phyloP scores from a whole-genome alignment of 2,329 filamentous ascomycete species.

The Colletotrichum scovillei region DNA sequence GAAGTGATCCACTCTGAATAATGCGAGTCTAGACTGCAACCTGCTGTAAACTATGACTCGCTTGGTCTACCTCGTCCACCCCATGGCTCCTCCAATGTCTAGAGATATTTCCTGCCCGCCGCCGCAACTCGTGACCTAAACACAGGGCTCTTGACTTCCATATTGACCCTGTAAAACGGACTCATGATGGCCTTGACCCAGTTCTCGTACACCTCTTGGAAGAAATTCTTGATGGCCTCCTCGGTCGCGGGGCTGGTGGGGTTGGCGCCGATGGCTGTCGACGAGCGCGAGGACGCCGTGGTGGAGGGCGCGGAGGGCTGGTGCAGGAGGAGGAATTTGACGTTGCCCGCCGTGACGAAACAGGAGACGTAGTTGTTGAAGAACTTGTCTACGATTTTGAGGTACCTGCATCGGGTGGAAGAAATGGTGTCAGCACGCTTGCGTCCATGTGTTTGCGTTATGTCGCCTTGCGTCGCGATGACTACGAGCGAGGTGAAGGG shows the following conservation, averaged over 20 bases:
- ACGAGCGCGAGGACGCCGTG: slow-evolving; percentile 60
- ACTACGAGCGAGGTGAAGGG: no score
- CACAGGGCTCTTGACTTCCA: slow-evolving; percentile 86
- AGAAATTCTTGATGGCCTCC: slow-evolving; percentile 95
- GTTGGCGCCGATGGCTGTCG: slow-evolving; percentile 82
- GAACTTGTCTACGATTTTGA: slow-evolving; percentile 97
- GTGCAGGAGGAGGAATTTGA: slow-evolving; percentile 94
- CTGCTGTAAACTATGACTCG: not conserved
- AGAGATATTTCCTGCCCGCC: slow-evolving; percentile 93
- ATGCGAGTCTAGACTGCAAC: not conserved
- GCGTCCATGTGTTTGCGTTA: no score
- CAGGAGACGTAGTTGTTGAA: slow-evolving; percentile 95
- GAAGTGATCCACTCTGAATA: not conserved
- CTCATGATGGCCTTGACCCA: slow-evolving; percentile 99
- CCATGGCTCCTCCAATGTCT: slow-evolving; percentile 13
- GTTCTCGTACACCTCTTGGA: slow-evolving; percentile 93
- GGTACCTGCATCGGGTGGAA: slow-evolving; percentile 71
- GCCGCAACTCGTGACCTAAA: slow-evolving; percentile 86
- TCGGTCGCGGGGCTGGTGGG: slow-evolving; percentile 91
- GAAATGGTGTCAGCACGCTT: not conserved
- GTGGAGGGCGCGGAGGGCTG: slow-evolving; percentile 69
- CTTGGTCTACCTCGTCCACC: slow-evolving; percentile 35
- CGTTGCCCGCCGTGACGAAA: slow-evolving; percentile 92
- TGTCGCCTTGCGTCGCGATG: no score
- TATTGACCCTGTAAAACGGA: slow-evolving; percentile 90